Evolutionary conservation across 768 basidiomycete species (phyloP).

Genomic region (Cyathus striatus): DNA sequence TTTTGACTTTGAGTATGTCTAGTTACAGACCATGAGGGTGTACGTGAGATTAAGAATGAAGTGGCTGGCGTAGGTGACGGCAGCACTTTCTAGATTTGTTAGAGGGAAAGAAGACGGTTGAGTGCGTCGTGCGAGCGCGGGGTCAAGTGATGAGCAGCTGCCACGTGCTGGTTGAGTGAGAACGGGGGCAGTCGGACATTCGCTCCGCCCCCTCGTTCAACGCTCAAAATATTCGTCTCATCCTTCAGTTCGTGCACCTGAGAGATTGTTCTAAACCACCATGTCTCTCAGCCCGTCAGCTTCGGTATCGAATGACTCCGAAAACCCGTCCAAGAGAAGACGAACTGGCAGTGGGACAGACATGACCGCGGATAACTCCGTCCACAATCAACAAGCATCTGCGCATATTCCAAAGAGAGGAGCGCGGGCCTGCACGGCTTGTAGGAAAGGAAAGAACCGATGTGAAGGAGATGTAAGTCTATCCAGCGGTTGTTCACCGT

Average conservation of each 20-base stretch:
- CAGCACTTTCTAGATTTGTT: not conserved
- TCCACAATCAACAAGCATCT: slow-evolving; percentile 18
- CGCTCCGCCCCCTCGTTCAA: not conserved
- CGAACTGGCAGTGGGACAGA: slow-evolving; percentile 35
- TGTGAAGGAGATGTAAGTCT: slow-evolving; percentile 83
- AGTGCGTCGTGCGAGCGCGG: too few species aligned
- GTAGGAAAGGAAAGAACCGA: slow-evolving; percentile 89
- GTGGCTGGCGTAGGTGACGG: too few species aligned
- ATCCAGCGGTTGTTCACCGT: slow-evolving; percentile 30
- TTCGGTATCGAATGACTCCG: slow-evolving; percentile 51
- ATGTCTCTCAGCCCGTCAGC: slow-evolving; percentile 69
- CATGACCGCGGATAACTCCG: slow-evolving; percentile 25
- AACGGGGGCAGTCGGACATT: not conserved
- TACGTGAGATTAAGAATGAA: too few species aligned
- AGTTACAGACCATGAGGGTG: not conserved
- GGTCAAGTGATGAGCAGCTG: not conserved
- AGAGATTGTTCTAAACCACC: slow-evolving; percentile 1
- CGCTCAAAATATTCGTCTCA: not conserved
- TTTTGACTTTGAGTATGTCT: too few species aligned
- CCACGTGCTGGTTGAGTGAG: not conserved
- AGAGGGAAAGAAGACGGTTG: not conserved
- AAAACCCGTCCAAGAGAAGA: slow-evolving; percentile 52
- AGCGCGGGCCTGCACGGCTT: slow-evolving; percentile 84
- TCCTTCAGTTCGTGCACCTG: not conserved
- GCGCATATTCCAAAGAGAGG: slow-evolving; percentile 85